phyloP scores from a whole-genome alignment of 768 basidiomycete genomes.

The Lentinus tigrinus region DNA sequence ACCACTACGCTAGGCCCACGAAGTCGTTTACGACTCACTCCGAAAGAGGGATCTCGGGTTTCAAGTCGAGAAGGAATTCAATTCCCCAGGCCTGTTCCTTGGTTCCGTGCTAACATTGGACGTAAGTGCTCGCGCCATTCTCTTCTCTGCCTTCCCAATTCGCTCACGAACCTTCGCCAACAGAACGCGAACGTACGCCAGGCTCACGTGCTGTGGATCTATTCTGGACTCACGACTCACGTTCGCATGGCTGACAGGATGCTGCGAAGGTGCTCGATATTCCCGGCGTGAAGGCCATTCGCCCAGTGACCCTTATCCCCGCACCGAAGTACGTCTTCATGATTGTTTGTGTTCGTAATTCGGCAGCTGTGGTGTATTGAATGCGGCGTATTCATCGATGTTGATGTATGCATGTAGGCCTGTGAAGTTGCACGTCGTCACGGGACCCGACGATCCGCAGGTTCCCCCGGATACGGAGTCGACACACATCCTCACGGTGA shows the following conservation, averaged over 20 bases:
- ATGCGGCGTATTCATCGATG: not conserved
- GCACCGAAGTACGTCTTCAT: slow-evolving; percentile 38
- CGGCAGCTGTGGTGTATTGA: too few relatives aligned
- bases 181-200: slow-evolving; percentile 18
- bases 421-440: slow-evolving; percentile 41
- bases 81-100: slow-evolving; percentile 51
- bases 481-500: slow-evolving; percentile 54
- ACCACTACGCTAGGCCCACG: slow-evolving; percentile 40
- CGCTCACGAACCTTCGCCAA: not conserved
- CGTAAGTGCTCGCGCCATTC: slow-evolving; percentile 29
- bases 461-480: slow-evolving; percentile 47
- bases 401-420: slow-evolving; percentile 35
- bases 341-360: too few relatives aligned
- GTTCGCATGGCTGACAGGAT: slow-evolving; percentile 37
- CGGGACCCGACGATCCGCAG: slow-evolving; percentile 39
- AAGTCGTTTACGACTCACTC: slow-evolving; percentile 47
- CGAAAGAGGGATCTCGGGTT: slow-evolving; percentile 44
- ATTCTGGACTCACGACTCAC: not conserved
- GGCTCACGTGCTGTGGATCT: not conserved
- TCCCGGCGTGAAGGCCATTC: slow-evolving; percentile 56
- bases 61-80: slow-evolving; percentile 51
- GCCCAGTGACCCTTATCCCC: slow-evolving; percentile 47
- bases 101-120: slow-evolving; percentile 54
- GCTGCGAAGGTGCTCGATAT: slow-evolving; percentile 42
- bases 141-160: not conserved